Conservation (phyloP, 352 stramenopile genomes). For the Thraustochytrium sp. region DNA sequence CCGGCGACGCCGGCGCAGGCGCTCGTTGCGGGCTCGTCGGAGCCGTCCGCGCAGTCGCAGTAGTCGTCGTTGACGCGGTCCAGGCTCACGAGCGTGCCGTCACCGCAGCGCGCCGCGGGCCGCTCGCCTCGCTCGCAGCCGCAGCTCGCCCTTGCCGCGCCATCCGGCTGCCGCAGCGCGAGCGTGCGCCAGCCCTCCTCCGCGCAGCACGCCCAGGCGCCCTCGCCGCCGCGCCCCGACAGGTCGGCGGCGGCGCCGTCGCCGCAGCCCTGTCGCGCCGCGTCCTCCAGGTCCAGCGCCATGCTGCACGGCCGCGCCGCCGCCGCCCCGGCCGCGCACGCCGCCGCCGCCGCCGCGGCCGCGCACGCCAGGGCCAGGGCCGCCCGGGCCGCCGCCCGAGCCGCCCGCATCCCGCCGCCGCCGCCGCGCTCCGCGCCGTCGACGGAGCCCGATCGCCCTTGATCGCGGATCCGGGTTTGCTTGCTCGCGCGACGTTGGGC, state of each 20-base stretch:
- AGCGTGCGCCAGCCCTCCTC: background rate
- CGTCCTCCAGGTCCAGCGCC: background rate
- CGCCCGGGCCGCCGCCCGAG: too few species aligned
- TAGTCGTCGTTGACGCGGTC: slow-evolving; percentile 83
- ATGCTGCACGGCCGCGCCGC: background rate
- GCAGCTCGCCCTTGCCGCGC: background rate
- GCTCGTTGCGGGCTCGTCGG: slow-evolving; percentile 73
- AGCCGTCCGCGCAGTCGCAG: slow-evolving; percentile 83
- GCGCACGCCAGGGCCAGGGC: too few species aligned
- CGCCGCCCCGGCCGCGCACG: too few species aligned
- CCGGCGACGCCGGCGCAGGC: slow-evolving; percentile 61
- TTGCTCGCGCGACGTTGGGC: too few species aligned
- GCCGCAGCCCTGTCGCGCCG: background rate
- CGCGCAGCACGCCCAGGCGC: background rate
- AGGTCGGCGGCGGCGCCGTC: background rate
- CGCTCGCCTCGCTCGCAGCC: background rate
- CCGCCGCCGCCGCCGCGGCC: too few species aligned
- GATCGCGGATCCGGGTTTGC: too few species aligned
- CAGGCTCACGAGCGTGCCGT: slow-evolving; percentile 56
- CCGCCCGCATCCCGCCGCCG: too few species aligned
- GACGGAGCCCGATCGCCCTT: too few species aligned
- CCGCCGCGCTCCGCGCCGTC: too few species aligned
- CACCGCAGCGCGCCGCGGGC: background rate
- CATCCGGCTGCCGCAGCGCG: background rate
- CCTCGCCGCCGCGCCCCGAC: background rate